These are phyloP conservation scores for Trichoderma afroharzianum DNA, from an alignment of 2,329 filamentous ascomycete species.

Conservation along the genomic window DNA sequence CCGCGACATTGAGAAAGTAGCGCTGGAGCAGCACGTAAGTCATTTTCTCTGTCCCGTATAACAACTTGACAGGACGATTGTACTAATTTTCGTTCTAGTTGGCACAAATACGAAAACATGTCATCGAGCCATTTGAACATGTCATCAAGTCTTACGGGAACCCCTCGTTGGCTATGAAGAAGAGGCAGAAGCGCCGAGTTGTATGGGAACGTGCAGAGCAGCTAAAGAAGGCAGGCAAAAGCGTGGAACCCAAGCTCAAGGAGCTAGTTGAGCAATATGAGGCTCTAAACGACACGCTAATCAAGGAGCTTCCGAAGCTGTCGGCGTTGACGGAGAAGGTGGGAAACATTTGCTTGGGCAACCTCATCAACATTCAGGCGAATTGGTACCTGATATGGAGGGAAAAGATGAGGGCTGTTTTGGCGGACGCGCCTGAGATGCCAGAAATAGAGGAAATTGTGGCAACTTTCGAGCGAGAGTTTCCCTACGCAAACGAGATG, in stretches of 20 bases:
- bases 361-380: slow-evolving; percentile 79
- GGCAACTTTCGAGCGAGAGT: slow-evolving; percentile 74
- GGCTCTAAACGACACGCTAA: slow-evolving; percentile 87
- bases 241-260: slow-evolving; percentile 77
- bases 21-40: slow-evolving; percentile 78
- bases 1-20: slow-evolving; percentile 78
- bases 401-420: slow-evolving; percentile 72
- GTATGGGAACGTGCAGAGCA: slow-evolving; percentile 82
- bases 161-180: slow-evolving; percentile 86
- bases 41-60: neutral
- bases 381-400: slow-evolving; percentile 82
- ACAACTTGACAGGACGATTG: neutral
- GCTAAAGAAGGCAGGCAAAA: slow-evolving; percentile 76
- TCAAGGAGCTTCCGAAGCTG: slow-evolving; percentile 84
- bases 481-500: slow-evolving; percentile 69
- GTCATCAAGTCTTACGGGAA: slow-evolving; percentile 78
- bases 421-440: slow-evolving; percentile 60
- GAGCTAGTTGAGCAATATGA: slow-evolving; percentile 87
- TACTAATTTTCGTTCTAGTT: slow-evolving; percentile 37
- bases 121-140: slow-evolving; percentile 78
- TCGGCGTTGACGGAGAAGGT: slow-evolving; percentile 78
- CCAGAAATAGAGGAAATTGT: slow-evolving; percentile 71
- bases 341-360: slow-evolving; percentile 76
- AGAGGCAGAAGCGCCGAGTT: slow-evolving; percentile 85
- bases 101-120: slow-evolving; percentile 68